A percentile compares a stretch with the other conserved stretches of the same genome.
Evolutionary conservation across 2,329 filamentous ascomycete genomes (phyloP).

Genomic region (Calonectria naviculata): DNA sequence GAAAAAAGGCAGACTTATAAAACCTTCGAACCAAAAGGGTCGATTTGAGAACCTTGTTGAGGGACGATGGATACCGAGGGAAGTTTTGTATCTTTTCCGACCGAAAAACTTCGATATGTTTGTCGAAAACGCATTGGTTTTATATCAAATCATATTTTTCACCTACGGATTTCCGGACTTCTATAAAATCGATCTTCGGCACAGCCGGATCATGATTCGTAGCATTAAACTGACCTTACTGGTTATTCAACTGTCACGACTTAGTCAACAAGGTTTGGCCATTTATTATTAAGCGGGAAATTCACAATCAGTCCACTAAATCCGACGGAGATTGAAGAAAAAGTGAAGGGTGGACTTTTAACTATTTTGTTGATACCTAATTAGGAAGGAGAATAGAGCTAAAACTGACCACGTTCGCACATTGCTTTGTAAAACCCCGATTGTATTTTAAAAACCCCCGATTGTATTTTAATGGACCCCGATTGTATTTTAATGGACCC

Average conservation of each 20-base stretch:
- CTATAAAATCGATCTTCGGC: neutral
- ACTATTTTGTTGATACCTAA: neutral
- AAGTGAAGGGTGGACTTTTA: neutral
- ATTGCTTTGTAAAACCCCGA: no score
- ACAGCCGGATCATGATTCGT: neutral
- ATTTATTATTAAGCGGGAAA: neutral
- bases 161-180: neutral
- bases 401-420: neutral
- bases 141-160: no score
- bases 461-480: no score
- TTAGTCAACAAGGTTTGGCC: neutral
- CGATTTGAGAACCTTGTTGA: no score
- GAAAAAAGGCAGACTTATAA: no score
- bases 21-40: no score
- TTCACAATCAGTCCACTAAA: neutral
- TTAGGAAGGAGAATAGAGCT: neutral
- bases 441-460: no score
- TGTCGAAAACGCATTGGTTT: no score
- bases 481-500: no score
- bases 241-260: neutral
- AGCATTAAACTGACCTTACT: neutral
- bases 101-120: no score
- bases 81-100: no score
- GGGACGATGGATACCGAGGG: no score
- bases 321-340: neutral